Evolutionary conservation across 2,329 filamentous ascomycete species (phyloP), one percentile per base, ranked within the genome.

Genomic region (Fusarium marasasianum): DNA sequence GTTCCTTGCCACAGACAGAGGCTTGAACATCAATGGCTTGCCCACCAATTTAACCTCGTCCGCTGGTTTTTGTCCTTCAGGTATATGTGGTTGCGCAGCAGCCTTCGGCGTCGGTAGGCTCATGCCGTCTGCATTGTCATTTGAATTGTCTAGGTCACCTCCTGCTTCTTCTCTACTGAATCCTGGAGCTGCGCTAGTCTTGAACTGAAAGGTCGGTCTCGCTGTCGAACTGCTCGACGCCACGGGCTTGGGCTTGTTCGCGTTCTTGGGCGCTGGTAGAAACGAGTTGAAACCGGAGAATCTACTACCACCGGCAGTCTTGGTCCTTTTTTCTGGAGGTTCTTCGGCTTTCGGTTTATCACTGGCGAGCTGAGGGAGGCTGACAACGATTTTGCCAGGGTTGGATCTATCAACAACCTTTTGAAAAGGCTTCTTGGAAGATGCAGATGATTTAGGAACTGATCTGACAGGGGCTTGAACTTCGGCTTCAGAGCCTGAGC

Each of bases 241-340:
- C 72, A 69, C 24, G 41, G 69, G 59, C 55, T 63, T 80, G 18
- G 82, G 78, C 57, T 82, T 80, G 22, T 81, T 83, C 22, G 83
- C 79, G 70, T 88, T 87, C 80, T 98, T 98, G 8, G 96, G 95
- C 33, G 95, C 87, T 6, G 96, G 96, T 26, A 98, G 87, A 75
- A 98, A 91, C 5, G 94, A 91, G 80, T 96, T 96, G 85, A 98
- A 96, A 6, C 92, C 93, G 58, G 93, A 89, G 77, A 97, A 95
- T 9, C 89, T 87, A 35, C 91, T 90, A 8, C 88, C 88, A 13
- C 82, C 79, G 8, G 77, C 78, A 4, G 89, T 89, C 56, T 91
- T 91, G 24, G 89, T 87, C 68, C 92, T 91, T 80, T 98, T 98
- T 3, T 92, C 87, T 1, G 93, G 92, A 1, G 92, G 79, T 33